Percentiles rank a stretch among this genome's conserved stretches.
Evolutionary conservation across 352 stramenopile species (phyloP).

Genomic region (Elongisporangium undulatum): DNA sequence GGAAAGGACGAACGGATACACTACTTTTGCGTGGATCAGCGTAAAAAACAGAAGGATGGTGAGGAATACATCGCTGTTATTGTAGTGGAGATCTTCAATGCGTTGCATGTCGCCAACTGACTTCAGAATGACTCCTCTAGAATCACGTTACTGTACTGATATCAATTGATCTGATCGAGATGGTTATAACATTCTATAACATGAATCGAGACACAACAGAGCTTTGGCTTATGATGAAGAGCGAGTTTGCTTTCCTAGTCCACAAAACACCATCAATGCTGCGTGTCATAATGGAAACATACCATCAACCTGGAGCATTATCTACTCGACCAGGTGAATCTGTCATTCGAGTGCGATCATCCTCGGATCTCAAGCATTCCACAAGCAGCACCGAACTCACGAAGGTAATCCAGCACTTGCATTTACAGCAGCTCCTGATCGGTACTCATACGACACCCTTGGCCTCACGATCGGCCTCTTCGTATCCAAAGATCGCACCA

Average conservation of each 20-base stretch:
- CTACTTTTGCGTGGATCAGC: too few relatives aligned
- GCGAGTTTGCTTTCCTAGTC: background rate
- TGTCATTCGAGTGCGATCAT: background rate
- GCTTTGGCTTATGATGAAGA: background rate
- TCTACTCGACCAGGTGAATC: background rate
- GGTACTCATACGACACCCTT: too few relatives aligned
- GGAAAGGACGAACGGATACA: too few relatives aligned
- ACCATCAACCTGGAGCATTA: background rate
- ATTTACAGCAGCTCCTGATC: background rate
- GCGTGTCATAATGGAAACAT: background rate
- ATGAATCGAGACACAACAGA: background rate
- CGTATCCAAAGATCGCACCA: too few relatives aligned
- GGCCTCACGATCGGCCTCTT: too few relatives aligned
- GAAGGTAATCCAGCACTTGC: background rate
- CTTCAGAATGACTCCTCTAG: slow-evolving; percentile 20
- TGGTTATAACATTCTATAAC: background rate
- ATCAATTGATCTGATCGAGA: slow-evolving; percentile 2
- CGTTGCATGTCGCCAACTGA: slow-evolving; percentile 24
- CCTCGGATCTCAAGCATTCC: background rate
- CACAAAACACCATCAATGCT: background rate
- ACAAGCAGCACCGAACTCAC: background rate
- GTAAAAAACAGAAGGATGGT: too few relatives aligned
- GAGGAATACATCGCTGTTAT: slow-evolving; percentile 15
- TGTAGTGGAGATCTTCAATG: slow-evolving; percentile 20
- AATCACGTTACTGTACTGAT: slow-evolving; percentile 12